Evolutionary conservation across 1,284 basidiomycete genomes (phyloP).

Genomic region (Rhodotorula glutinis): DNA sequence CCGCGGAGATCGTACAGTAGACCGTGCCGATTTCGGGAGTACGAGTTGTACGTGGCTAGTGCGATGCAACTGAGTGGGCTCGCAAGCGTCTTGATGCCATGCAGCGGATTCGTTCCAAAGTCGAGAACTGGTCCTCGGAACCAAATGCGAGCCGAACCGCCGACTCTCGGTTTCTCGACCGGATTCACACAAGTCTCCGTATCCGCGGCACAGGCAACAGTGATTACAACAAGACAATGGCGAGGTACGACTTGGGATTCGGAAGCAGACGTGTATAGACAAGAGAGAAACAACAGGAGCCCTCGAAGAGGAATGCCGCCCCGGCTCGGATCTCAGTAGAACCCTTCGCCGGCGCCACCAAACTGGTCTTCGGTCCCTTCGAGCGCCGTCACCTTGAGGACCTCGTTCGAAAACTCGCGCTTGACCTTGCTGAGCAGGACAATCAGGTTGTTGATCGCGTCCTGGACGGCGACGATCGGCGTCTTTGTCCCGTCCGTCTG

Average conservation of each 20-base stretch:
- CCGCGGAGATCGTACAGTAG: too few species aligned
- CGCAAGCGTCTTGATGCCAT: background rate
- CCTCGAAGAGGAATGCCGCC: background rate
- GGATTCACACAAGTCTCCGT: too few species aligned
- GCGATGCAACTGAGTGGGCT: too few species aligned
- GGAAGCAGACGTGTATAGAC: too few species aligned
- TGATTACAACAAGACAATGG: too few species aligned
- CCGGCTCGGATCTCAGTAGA: slow-evolving; percentile 13
- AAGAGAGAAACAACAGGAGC: background rate
- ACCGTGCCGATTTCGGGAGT: too few species aligned
- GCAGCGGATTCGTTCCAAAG: too few species aligned
- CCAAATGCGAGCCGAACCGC: background rate
- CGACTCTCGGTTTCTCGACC: too few species aligned
- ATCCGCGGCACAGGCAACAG: too few species aligned
- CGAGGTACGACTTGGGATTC: too few species aligned
- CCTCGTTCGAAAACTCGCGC: slow-evolving; percentile 53
- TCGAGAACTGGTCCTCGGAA: too few species aligned
- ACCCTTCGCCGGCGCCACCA: slow-evolving; percentile 22
- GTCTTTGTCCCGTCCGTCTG: slow-evolving; percentile 88
- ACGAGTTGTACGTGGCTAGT: too few species aligned
- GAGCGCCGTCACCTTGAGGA: slow-evolving; percentile 38
- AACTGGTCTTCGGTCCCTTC: slow-evolving; percentile 20
- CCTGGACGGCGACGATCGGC: slow-evolving; percentile 77
- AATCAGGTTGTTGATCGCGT: slow-evolving; percentile 79
- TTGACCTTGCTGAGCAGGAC: slow-evolving; percentile 60